Base-by-base conservation (phyloP, 2,329 filamentous ascomycete species). In the Colletotrichum phormii region DNA sequence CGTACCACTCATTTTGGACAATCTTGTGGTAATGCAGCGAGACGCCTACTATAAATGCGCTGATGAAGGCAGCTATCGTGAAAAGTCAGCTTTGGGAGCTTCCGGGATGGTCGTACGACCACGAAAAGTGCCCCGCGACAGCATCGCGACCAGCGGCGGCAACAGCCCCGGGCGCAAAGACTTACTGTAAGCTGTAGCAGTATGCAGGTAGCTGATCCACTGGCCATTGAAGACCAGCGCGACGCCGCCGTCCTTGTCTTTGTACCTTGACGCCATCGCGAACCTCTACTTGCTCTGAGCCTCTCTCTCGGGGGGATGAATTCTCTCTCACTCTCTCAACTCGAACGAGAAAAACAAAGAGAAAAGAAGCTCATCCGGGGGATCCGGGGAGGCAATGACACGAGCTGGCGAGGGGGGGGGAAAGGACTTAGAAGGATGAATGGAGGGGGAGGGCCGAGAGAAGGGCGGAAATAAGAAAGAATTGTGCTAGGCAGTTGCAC, bases 11-110 rank as follows among this genome's bases (percentile, higher is more conserved):
- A 84, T 99, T 99, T 84, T 98, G 88, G 68, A 99, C 97, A 77
- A 99, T 99, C 86, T 99, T 99, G 80, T 93, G 90, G 85, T 97
- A 98, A 84, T 99, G 97, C 61, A 99, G 89, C 67, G 87, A 89
- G 68, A 92, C 86, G 76, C 96, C 96, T 74, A 97, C 91, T 68
- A 96, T 82, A 76, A 98, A 87, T 72, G 96, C 96, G 80, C 94
- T 95, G 75, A 97, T 76, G 80, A 98, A 98, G 70, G 96, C 95
- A 79, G 89, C 93, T 94, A 77, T 53, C n/a, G 49, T 22, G 46
- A 9, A 49, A 15, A 71, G 55, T 72, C 55, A 62, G 11, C 67
- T 55, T 35, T 29, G 26, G 29, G 8, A 9, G 15, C 24, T 37
- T 46, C n/a, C 31, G 15, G 53, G 12, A 42, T 2, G 49, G 57